These are phyloP conservation scores for Termitomyces sp. DNA, from an alignment of 768 basidiomycete species.

Conservation along the genomic window DNA sequence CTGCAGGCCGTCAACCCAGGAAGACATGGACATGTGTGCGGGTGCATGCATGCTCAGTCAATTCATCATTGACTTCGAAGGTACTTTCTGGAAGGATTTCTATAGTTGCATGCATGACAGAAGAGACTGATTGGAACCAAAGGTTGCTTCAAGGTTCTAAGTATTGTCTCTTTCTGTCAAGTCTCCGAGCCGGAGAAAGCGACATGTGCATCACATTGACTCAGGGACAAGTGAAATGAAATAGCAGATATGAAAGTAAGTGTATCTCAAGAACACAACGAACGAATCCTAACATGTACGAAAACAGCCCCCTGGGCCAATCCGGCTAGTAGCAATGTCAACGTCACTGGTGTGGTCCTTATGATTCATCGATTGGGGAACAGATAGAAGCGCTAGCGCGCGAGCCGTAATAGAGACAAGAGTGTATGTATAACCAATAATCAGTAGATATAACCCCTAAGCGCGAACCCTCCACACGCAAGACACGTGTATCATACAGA, in stretches of 20 bases:
- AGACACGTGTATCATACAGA: background rate
- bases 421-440: background rate
- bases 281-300: background rate
- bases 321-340: background rate
- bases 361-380: too few relatives aligned
- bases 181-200: background rate
- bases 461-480: background rate
- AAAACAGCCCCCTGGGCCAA: background rate
- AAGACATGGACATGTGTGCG: background rate
- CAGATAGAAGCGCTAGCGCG: background rate
- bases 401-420: background rate
- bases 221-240: background rate
- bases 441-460: background rate
- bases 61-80: background rate
- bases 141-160: background rate
- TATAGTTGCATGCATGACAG: background rate
- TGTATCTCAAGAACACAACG: background rate
- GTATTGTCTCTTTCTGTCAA: background rate
- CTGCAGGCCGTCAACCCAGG: too few relatives aligned
- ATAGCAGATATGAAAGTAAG: background rate
- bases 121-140: background rate
- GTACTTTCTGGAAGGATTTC: background rate
- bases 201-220: background rate
- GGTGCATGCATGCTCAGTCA: background rate
- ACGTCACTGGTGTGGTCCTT: background rate